Evolutionary conservation across 495 filamentous ascomycete genomes (phyloP), one percentile per base, ranked within the genome.

Genomic region (Mytilinidion resinicola): DNA sequence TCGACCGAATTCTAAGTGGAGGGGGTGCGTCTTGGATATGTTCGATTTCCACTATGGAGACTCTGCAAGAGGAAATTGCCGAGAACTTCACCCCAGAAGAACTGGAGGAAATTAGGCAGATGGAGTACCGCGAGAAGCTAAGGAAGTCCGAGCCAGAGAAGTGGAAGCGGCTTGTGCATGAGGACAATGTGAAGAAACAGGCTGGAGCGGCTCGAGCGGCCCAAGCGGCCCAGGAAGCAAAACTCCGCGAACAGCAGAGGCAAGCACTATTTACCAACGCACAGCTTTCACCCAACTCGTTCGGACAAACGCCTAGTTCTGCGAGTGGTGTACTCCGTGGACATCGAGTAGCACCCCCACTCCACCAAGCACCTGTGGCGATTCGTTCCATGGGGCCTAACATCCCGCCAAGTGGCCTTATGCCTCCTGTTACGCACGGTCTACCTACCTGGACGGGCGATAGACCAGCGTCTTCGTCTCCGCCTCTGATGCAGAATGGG

Each of bases 1-100:
- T 96, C 1, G 91, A 93, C 61, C 76, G 73, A 25, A 77, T 96
- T 1, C 70, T 96, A 4, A 55, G 64, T 46, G 12, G 19, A 20
- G 38, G 44, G 9, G 17, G 44, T 10, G 20, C n/a, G 11, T 10
- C n/a, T 0, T 39, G 34, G 14, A 81, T 88, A 59, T 69, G 79
- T 6, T 72, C 70, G 0, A 82, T 87, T 54, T 69, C 70, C 5
- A 70, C 82, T 33, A 83, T 78, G 1, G 78, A 87, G 56, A 84
- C 80, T 0, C 82, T 86, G 59, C 74, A 79, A 51, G 70, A 69
- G 30, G 80, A 86, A 44, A 77, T 80, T 48, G 74, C 80, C 21
- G 79, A 83, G 38, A 67, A 70, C 8, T 69, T 88, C 21, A 82
- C 80, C 0, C 76, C 73, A 15, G 82, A 82, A 56, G 85, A 87